Conservation (phyloP, 2,329 filamentous ascomycete species). For the Periconia macrospinosa region DNA sequence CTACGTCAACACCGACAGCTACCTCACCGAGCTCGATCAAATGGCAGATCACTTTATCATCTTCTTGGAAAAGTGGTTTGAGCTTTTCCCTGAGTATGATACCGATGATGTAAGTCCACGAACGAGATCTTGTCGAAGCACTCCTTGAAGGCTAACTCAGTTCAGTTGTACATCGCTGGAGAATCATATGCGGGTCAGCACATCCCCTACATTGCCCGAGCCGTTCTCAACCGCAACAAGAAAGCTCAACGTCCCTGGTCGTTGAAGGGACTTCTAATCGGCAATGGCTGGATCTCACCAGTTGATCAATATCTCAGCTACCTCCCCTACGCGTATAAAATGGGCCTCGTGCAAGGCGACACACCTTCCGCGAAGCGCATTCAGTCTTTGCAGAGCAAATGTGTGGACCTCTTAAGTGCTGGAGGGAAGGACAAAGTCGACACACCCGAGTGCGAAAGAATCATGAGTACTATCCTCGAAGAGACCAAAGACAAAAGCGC, state of each 20-base stretch:
- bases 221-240: constrained; percentile 72
- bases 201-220: constrained; percentile 94
- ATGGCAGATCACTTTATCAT: constrained; percentile 87
- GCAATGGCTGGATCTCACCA: constrained; percentile 96
- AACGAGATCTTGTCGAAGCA: background rate
- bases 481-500: constrained; percentile 61
- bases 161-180: constrained; percentile 86
- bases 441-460: constrained; percentile 70
- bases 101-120: constrained; percentile 76
- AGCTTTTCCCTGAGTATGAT: constrained; percentile 87
- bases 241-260: constrained; percentile 63
- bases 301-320: constrained; percentile 88
- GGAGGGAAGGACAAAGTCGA: constrained; percentile 67
- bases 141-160: constrained; percentile 15
- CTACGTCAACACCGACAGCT: constrained; percentile 88
- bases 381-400: constrained; percentile 69
- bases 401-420: constrained; percentile 63
- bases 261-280: constrained; percentile 83
- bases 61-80: constrained; percentile 92
- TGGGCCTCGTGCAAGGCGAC: constrained; percentile 69
- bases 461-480: constrained; percentile 73
- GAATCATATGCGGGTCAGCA: constrained; percentile 97
- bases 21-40: constrained; percentile 78
- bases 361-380: constrained; percentile 66
- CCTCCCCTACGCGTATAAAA: constrained; percentile 77